Percentiles rank a stretch among this genome's conserved stretches.
Conservation (phyloP, 1,284 basidiomycete species). For the Melampsora americana region DNA sequence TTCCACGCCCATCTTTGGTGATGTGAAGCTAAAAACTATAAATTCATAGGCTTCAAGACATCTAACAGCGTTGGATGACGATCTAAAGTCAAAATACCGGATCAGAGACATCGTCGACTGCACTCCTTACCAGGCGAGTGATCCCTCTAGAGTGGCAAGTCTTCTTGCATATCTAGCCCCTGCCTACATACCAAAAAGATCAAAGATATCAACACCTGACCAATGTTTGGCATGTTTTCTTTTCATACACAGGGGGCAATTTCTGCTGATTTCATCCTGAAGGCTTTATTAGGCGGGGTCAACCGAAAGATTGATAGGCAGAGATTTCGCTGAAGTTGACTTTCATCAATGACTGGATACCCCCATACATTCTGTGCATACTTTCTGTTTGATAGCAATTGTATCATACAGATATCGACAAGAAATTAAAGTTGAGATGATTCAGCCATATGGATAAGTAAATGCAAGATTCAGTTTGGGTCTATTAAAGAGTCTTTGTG, state of each 20-base stretch:
- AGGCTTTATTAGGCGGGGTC: slow-evolving; percentile 47
- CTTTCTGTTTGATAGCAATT: too few relatives aligned
- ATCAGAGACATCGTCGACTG: slow-evolving; percentile 49
- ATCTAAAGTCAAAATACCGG: slow-evolving; percentile 40
- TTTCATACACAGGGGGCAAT: slow-evolving; percentile 20
- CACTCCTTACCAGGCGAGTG: slow-evolving; percentile 47
- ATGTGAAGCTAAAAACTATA: not conserved
- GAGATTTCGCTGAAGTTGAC: not conserved
- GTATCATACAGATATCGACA: too few relatives aligned
- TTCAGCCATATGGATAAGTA: too few relatives aligned
- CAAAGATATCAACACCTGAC: not conserved
- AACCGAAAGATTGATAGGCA: slow-evolving; percentile 44
- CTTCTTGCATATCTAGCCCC: not conserved
- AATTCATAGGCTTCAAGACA: slow-evolving; percentile 26
- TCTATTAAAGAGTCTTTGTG: too few relatives aligned
- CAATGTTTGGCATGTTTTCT: not conserved
- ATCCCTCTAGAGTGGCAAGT: slow-evolving; percentile 38
- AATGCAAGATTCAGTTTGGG: too few relatives aligned
- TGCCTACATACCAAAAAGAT: not conserved
- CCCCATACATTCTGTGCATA: too few relatives aligned
- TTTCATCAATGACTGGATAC: not conserved
- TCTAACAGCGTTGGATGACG: slow-evolving; percentile 45
- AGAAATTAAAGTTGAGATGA: too few relatives aligned
- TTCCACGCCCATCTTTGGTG: not conserved
- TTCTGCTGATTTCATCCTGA: slow-evolving; percentile 46